Conservation (phyloP, 2,329 filamentous ascomycete species). For the Rutstroemia sp. region DNA sequence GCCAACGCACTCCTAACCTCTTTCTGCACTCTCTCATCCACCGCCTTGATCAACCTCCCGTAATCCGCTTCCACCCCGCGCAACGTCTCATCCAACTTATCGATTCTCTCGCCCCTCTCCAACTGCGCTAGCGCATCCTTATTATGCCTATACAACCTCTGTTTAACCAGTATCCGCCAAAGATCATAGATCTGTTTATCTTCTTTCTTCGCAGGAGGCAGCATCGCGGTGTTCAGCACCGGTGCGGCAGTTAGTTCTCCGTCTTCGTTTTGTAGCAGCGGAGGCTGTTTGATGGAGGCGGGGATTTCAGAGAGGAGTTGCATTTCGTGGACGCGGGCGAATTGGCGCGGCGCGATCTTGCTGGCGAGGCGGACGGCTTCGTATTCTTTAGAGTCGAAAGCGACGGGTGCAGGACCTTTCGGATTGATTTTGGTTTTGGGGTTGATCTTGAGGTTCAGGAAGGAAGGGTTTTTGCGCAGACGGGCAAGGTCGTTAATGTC, state of each 20-base stretch:
- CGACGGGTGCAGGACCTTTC: conserved; percentile 39
- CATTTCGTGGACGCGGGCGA: conserved; percentile 68
- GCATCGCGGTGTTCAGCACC: background rate
- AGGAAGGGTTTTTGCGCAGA: conserved; percentile 52
- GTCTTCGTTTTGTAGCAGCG: conserved; percentile 29
- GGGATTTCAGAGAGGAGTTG: conserved; percentile 58
- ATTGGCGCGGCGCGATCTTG: conserved; percentile 74
- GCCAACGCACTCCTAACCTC: background rate
- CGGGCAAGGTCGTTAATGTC: conserved; percentile 66
- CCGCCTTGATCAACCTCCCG: conserved; percentile 46
- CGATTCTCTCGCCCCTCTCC: conserved; percentile 58
- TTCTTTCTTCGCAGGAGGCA: conserved; percentile 30
- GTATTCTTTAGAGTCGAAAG: conserved; percentile 49
- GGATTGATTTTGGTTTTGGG: conserved; percentile 41
- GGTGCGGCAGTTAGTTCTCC: conserved; percentile 4
- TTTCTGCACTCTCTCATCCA: conserved; percentile 15
- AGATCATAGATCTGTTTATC: conserved; percentile 58
- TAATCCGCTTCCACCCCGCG: conserved; percentile 66
- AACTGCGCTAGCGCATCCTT: conserved; percentile 63
- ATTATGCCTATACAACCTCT: conserved; percentile 69
- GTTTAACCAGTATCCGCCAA: conserved; percentile 71
- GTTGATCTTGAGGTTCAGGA: conserved; percentile 49
- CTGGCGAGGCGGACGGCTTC: conserved; percentile 49
- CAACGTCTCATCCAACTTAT: conserved; percentile 65
- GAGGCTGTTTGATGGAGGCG: conserved; percentile 45